phyloP scores from a whole-genome alignment of 768 basidiomycete species.

The Crucibulum laeve region DNA sequence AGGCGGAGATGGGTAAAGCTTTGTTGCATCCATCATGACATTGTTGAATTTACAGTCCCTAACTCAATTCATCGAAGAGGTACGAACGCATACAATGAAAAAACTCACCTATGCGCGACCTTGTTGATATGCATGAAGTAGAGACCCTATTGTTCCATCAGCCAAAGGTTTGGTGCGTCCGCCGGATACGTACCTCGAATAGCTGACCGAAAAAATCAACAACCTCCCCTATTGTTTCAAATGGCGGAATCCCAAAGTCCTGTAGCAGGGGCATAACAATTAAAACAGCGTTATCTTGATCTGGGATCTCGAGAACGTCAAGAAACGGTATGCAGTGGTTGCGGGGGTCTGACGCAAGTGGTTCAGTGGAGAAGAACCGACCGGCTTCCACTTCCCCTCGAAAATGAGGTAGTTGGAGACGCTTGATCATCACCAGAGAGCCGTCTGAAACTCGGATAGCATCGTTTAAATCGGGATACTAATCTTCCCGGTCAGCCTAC shows the following conservation, averaged over 20 bases:
- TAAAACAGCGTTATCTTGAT: slow-evolving; percentile 6
- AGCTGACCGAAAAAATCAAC: slow-evolving; percentile 15
- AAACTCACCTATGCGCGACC: slow-evolving; percentile 14
- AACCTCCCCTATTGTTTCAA: slow-evolving; percentile 15
- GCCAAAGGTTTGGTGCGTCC: neutral
- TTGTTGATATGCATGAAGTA: slow-evolving; percentile 11
- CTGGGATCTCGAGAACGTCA: slow-evolving; percentile 15
- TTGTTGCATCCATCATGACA: slow-evolving; percentile 14
- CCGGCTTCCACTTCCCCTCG: neutral
- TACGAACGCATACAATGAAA: no score
- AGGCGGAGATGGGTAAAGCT: slow-evolving; percentile 9
- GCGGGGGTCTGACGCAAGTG: slow-evolving; percentile 8
- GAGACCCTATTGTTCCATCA: slow-evolving; percentile 7
- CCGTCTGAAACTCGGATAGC: neutral
- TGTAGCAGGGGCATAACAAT: slow-evolving; percentile 18
- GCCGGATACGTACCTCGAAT: slow-evolving; percentile 1
- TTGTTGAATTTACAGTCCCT: slow-evolving; percentile 14
- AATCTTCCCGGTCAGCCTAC: neutral
- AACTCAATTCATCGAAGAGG: no score
- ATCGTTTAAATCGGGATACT: neutral
- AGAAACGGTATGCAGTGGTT: slow-evolving; percentile 19
- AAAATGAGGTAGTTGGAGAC: neutral
- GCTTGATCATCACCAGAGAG: neutral
- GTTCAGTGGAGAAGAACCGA: neutral
- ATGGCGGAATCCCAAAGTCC: slow-evolving; percentile 12